Percentiles rank a stretch among this genome's conserved stretches.
These are phyloP conservation scores for Litsea cubeba DNA, from an alignment of 164 flowering plant genomes.

Conservation along the genomic window DNA sequence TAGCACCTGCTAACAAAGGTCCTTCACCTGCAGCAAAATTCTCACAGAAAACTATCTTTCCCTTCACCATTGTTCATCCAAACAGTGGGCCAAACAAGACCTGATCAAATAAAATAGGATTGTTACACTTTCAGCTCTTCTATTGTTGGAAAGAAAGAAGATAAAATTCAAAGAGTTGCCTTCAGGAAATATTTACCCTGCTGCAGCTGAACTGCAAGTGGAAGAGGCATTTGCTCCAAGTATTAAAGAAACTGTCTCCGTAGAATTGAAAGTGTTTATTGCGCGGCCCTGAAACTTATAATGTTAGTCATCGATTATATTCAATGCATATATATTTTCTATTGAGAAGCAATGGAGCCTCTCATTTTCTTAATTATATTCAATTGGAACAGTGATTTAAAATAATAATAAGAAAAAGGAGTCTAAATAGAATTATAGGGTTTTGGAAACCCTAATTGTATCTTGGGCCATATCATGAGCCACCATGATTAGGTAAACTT, in stretches of 20 bases:
- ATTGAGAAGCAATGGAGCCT: too few species aligned
- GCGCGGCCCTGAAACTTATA: not conserved
- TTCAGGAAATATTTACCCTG: not conserved
- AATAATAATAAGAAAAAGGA: too few species aligned
- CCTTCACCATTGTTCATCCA: slow-evolving; percentile 32
- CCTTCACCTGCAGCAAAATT: not conserved
- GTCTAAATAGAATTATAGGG: too few species aligned
- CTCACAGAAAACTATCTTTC: slow-evolving; percentile 58
- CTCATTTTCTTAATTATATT: too few species aligned
- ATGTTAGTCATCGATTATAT: too few species aligned
- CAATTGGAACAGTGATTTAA: too few species aligned
- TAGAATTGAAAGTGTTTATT: not conserved
- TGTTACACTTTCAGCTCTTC: not conserved
- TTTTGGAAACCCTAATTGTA: too few species aligned
- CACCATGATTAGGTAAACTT: too few species aligned
- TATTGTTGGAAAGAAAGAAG: not conserved
- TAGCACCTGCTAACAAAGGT: slow-evolving; percentile 24
- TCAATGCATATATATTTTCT: too few species aligned
- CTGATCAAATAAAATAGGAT: slow-evolving; percentile 19
- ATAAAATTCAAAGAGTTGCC: not conserved
- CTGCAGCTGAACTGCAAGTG: not conserved
- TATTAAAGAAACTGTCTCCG: not conserved
- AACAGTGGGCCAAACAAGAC: slow-evolving; percentile 24
- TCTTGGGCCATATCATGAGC: too few species aligned
- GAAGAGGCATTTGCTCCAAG: not conserved